These are phyloP conservation scores for Leccinum obscurum DNA, from an alignment of 768 basidiomycete genomes.

Conservation along the genomic window DNA sequence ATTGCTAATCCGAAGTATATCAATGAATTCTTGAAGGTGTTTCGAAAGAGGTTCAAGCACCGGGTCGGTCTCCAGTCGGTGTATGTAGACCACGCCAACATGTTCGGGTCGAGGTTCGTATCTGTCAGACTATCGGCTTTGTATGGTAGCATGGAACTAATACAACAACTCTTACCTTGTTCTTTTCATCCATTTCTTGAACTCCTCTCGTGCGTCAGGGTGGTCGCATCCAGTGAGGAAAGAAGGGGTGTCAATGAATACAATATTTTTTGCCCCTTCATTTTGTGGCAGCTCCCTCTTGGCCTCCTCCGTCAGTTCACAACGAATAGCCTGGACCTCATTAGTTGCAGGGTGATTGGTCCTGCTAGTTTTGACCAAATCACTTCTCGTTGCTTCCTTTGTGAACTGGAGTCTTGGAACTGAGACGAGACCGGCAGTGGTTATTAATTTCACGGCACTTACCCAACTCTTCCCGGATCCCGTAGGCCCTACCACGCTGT, in stretches of 20 bases:
- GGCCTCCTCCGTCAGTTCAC: conserved; percentile 14
- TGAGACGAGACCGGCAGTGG: not conserved
- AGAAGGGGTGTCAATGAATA: conserved; percentile 27
- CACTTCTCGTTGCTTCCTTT: conserved; percentile 13
- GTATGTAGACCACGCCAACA: conserved; percentile 20
- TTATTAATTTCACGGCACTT: not conserved
- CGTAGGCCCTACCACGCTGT: conserved; percentile 21
- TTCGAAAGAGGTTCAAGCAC: not conserved
- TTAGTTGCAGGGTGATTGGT: conserved; percentile 7
- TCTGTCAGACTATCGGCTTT: not conserved
- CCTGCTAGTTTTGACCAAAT: conserved; percentile 4
- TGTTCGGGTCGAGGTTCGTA: not conserved
- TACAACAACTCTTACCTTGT: not conserved
- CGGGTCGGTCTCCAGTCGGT: conserved; percentile 21
- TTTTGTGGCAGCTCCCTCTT: not conserved
- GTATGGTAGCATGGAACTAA: not conserved
- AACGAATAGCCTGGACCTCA: conserved; percentile 15
- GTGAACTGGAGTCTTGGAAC: conserved; percentile 10
- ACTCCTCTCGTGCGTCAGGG: conserved; percentile 7
- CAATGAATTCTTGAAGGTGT: conserved; percentile 9
- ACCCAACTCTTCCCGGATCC: conserved; percentile 26
- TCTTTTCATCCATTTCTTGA: conserved; percentile 3
- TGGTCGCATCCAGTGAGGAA: conserved; percentile 15
- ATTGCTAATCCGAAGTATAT: not conserved
- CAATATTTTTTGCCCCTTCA: conserved; percentile 9